Evolutionary conservation across 306 rosid species (phyloP), one percentile per base, ranked within the genome.

Genomic region (Sindora glabra): DNA sequence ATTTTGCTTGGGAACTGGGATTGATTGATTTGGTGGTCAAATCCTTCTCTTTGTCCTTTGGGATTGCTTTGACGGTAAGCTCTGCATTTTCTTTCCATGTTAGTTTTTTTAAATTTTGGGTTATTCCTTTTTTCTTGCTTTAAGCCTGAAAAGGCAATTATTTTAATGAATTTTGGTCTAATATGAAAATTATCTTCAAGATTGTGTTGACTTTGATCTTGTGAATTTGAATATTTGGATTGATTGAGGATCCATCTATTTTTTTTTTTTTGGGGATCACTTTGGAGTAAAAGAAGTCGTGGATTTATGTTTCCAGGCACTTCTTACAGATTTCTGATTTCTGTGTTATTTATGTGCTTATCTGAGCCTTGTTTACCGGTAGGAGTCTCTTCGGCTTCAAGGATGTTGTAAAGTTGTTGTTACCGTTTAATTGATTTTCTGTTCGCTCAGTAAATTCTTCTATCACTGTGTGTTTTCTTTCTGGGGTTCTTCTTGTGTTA

Each of bases 21-120:
- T 71, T 77, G 64, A 73, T 71, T 77, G 52, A 70, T 79, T 70
- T 62, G 78, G 69, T 40, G 80, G 81, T 77, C 56, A 55, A 69
- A 52, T 74, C 74, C 70, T 54, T 48, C 55, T 76, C 77, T 73
- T 66, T 69, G 69, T 72, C 74, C 75, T 41, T 34, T 67, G 69
- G 74, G 62, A 58, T 85, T 83, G 84, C 95, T 83, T 83, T 83
- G 41, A 59, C 69, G 66, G 85, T 81, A 85, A 77, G 97, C 70
- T 67, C 54, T 65, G 76, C 74, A 62, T 60, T 77, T 50, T 42
- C 46, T 65, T 8, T 47, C 26, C 8, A 6, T 3, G 29, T 40
- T 19, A 18, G 30, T 1, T 29, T 57, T 22, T 48, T 56, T 34
- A 21, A 56, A 24, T 21, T 62, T 0, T 14, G 39, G 26, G 17